Evolutionary conservation across 2,329 filamentous ascomycete species (phyloP).

Genomic region (Ceratocystis colombiana): DNA sequence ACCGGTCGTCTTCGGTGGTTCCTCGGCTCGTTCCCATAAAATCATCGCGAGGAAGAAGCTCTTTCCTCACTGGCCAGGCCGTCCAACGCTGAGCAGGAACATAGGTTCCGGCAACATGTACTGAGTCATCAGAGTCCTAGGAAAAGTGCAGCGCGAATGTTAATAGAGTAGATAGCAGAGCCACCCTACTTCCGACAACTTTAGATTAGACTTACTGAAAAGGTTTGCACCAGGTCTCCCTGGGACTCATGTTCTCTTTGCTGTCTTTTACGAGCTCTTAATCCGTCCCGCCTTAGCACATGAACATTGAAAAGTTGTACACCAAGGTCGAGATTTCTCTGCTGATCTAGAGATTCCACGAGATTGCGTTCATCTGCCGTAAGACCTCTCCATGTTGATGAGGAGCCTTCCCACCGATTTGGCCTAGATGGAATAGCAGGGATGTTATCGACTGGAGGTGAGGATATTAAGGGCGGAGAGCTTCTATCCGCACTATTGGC

Average conservation of each 20-base stretch:
- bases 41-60: constrained; percentile 44
- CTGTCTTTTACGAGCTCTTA: constrained; percentile 1
- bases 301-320: constrained; percentile 72
- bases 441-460: neutral
- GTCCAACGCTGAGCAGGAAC: constrained; percentile 57
- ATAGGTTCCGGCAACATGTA: constrained; percentile 27
- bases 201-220: constrained; percentile 5
- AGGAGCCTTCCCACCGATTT: constrained; percentile 61
- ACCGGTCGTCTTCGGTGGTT: constrained; percentile 8
- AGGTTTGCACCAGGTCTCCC: constrained; percentile 26
- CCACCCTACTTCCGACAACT: neutral
- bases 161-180: neutral
- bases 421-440: constrained; percentile 37
- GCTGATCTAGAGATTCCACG: constrained; percentile 51
- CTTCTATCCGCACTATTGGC: neutral
- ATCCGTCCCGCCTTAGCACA: constrained; percentile 44
- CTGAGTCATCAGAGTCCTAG: constrained; percentile 21
- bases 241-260: constrained; percentile 28
- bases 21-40: constrained; percentile 9
- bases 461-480: neutral
- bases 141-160: neutral
- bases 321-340: constrained; percentile 56
- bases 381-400: constrained; percentile 55
- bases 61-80: constrained; percentile 66
- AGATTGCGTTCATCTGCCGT: constrained; percentile 55